phyloP scores from a whole-genome alignment of 2,329 filamentous ascomycete genomes.

The Sporothrix variecibatus region DNA sequence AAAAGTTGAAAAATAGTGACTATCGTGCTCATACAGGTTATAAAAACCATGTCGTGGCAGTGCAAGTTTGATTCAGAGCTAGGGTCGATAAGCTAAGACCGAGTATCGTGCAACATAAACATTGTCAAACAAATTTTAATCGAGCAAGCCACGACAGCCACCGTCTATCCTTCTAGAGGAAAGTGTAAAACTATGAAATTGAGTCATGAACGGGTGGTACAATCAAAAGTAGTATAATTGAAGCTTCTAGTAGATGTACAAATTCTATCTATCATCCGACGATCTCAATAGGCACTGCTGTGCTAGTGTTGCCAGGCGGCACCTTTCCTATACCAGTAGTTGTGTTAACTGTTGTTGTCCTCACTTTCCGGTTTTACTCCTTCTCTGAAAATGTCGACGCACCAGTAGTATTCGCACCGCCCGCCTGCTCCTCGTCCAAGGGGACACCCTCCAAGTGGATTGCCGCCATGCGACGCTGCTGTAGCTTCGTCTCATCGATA shows the following conservation, averaged over 20 bases:
- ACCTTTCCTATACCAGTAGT: not conserved
- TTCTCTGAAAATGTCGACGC: not conserved
- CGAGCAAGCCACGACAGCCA: too few species aligned
- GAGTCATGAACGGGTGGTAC: not conserved
- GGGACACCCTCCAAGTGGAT: slow-evolving; percentile 18
- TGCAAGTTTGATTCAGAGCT: too few species aligned
- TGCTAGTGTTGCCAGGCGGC: not conserved
- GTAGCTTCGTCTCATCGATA: slow-evolving; percentile 25
- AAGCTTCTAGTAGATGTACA: not conserved
- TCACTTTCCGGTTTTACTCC: not conserved
- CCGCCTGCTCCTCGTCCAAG: slow-evolving; percentile 4
- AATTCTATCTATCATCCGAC: not conserved
- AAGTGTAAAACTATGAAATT: too few species aligned
- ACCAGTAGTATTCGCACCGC: not conserved
- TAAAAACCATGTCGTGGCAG: too few species aligned
- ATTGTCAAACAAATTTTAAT: too few species aligned
- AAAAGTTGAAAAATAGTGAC: too few species aligned
- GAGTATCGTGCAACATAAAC: too few species aligned
- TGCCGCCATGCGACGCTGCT: slow-evolving; percentile 5
- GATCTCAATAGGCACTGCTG: not conserved
- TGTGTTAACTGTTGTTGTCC: not conserved
- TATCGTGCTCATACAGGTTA: too few species aligned
- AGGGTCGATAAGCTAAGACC: too few species aligned
- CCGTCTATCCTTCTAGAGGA: too few species aligned
- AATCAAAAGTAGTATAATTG: not conserved